Base-by-base conservation (phyloP, 1,284 basidiomycete genomes). In the Retiboletus flavoniger region DNA sequence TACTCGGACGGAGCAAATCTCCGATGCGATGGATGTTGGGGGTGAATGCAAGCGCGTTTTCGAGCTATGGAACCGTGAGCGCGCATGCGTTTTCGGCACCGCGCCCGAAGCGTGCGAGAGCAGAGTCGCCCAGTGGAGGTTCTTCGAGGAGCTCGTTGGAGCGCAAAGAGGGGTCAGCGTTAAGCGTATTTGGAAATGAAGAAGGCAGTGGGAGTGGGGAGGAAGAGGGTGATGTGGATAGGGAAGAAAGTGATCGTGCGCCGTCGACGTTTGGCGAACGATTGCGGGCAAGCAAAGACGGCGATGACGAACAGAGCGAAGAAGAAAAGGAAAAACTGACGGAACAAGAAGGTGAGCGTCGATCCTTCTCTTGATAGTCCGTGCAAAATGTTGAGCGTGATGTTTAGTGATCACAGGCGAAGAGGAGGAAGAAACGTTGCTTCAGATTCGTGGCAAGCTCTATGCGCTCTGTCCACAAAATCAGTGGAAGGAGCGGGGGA, bases 401-500 rank as follows among this genome's bases (percentile, higher is more conserved):
- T 26, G 26, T 60, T 24, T 62, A 95, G 94, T 91, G 31, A 75
- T 81, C 41, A 98, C 95, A 0, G 95, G 95, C 10, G 95, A 98
- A 71, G 95, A 98, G 70, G 89, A 93, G 21, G 95, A 98, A 69
- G 82, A 88, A 55, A 94, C 90, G 1, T 74, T 93, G 41, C 85
- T 88, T 70, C 89, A 91, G 73, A 86, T 89, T 11, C 86, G 95
- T 55, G 89, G 89, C 42, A 97, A 96, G 75, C 75, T 98, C 31
- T 96, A 85, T 68, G 74, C 83, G 16, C 80, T 95, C 63, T 82
- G 83, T 61, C 29, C 75, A 74, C 55, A 82, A 66, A 75, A 77
- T 54, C 77, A 81, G 50, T 98, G 94, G 94, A 92, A 89, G 67
- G 95, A 98, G 69, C 80, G 90, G 43, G 95, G 95, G 9, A 91